Percentiles rank a stretch among this genome's conserved stretches.
These are phyloP conservation scores for Ceratocystis alfenasii DNA, from an alignment of 2,329 filamentous ascomycete genomes.

Conservation along the genomic window DNA sequence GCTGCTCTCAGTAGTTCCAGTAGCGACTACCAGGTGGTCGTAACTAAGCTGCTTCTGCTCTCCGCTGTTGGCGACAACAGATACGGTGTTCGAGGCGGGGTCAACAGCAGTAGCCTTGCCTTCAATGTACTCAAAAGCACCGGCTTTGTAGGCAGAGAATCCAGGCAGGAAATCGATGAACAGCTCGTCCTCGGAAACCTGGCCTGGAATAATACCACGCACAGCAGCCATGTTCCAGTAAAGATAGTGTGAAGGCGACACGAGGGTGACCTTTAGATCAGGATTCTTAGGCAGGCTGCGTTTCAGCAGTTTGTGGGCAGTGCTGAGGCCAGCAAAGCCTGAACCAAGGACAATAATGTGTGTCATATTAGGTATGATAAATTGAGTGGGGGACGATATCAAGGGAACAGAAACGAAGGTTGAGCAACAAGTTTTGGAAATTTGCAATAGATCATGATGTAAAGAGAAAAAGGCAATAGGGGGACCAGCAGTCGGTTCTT, in stretches of 20 bases:
- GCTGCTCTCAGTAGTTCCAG: slow-evolving; percentile 16
- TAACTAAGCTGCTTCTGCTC: slow-evolving; percentile 32
- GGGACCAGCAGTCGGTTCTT: not conserved
- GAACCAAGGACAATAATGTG: slow-evolving; percentile 42
- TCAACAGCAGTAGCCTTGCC: slow-evolving; percentile 38
- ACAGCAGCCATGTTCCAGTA: slow-evolving; percentile 40
- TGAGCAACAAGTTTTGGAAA: not conserved
- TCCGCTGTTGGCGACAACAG: slow-evolving; percentile 31
- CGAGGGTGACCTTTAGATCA: slow-evolving; percentile 36
- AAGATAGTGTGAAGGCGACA: slow-evolving; percentile 38
- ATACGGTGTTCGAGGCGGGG: slow-evolving; percentile 33
- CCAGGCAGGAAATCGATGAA: slow-evolving; percentile 31
- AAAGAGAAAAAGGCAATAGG: not conserved
- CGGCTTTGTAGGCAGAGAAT: slow-evolving; percentile 38
- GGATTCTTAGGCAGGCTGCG: slow-evolving; percentile 32
- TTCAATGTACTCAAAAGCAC: slow-evolving; percentile 41
- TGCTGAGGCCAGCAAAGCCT: slow-evolving; percentile 35
- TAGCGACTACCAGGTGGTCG: slow-evolving; percentile 44
- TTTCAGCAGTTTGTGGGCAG: slow-evolving; percentile 41
- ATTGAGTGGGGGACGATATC: not conserved
- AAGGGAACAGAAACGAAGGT: not conserved
- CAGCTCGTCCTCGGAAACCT: slow-evolving; percentile 34
- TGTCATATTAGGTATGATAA: slow-evolving; percentile 24
- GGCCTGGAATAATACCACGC: slow-evolving; percentile 37
- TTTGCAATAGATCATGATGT: not conserved